phyloP scores from a whole-genome alignment of 2,329 filamentous ascomycete species.

The Dothiorella sarmentorum region DNA sequence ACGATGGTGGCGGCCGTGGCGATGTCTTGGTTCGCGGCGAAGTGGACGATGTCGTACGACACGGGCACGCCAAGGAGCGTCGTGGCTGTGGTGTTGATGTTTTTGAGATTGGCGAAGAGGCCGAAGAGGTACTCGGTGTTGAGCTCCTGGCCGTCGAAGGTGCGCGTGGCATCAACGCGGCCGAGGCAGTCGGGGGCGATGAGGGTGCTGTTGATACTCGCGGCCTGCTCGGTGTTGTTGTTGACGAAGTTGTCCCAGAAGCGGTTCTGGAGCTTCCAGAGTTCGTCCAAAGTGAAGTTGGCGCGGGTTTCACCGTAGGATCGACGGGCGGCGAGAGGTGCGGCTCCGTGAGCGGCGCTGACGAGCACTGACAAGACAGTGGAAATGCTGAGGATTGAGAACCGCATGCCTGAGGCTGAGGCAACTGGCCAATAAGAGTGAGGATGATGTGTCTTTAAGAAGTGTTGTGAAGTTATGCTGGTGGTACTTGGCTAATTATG shows the following conservation, averaged over 20 bases:
- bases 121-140: conserved; percentile 42
- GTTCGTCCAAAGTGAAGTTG: conserved; percentile 29
- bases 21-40: conserved; percentile 33
- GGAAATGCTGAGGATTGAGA: not conserved
- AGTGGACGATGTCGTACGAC: conserved; percentile 30
- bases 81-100: conserved; percentile 19
- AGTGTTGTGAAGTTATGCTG: not conserved
- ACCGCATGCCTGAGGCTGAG: not conserved
- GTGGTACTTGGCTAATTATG: not conserved
- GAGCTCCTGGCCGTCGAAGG: conserved; percentile 33
- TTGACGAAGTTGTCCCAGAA: conserved; percentile 30
- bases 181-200: conserved; percentile 29
- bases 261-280: conserved; percentile 28
- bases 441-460: not conserved
- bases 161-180: conserved; percentile 35
- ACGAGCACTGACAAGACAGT: not conserved
- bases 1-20: conserved; percentile 29
- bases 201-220: conserved; percentile 34
- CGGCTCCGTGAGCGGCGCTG: not conserved
- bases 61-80: conserved; percentile 25
- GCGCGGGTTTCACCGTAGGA: not conserved
- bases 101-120: conserved; percentile 29
- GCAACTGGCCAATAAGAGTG: not conserved
- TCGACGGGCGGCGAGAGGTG: not conserved
- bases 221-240: conserved; percentile 23